Base-by-base conservation (phyloP, 163 green algal species). In the Scenedesmus sp. region DNA sequence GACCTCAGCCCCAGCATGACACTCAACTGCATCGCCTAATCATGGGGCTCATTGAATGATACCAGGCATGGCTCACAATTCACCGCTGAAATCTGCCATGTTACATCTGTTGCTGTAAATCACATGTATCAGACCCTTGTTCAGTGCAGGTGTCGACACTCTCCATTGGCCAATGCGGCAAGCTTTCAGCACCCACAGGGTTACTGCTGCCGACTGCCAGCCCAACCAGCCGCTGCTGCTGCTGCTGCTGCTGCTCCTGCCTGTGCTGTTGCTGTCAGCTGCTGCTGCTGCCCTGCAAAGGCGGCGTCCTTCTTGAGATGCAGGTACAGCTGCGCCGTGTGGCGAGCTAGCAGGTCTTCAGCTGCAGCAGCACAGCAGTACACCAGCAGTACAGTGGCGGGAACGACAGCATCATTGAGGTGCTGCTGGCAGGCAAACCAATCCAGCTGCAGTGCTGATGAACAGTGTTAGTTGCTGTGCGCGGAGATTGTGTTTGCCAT, bases 321-420 rank as follows among this genome's bases (percentile, higher is more conserved):
- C 9, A 76, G 53, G 35, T 92, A 87, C 53, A 94, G 85, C 61
- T 94, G 88, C 1, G 85, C 70, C 0, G 93, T 94, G 78, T 96
- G 93, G 1, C 88, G 85, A 6, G 93, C 88, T 16, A 97, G 84
- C 37, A 94, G 93, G 24, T 94, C 93, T 79, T 96, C 94, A 15
- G 65, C 94, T 96, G 91, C 72, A 72, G 59, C 59, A 72, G 59
- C 51, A 76, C 43, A 46, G 81, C 35, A 49, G 15, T 20, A 73
- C n/a, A 72, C 2, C 49, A 73, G 20, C 51, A 53, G 10, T 15
- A 22, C 20, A 85, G 30, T 13, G 43, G n/a, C 44, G 42, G 80
- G 10, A 93, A 22, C 40, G n/a, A 59, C 35, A 82, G 80, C 7
- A 81, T 3, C 9, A 26, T 1, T 10, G 43, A 42, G 37, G 35